Conservation (phyloP, 116 monocot genomes). For the Phalaenopsis hybrid region DNA sequence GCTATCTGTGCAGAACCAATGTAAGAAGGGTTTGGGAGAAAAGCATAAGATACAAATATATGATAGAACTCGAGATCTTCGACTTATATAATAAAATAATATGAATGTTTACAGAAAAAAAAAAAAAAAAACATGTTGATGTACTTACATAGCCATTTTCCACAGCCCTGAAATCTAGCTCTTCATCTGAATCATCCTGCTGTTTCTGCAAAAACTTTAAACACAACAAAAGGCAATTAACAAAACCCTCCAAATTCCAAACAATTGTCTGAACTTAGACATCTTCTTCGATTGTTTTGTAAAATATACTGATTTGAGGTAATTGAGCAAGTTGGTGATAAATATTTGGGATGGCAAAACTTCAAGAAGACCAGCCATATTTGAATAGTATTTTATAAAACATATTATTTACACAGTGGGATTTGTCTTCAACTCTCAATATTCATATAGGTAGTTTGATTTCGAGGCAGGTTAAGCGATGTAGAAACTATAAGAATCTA, state of each 20-base stretch:
- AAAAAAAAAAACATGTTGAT: background rate
- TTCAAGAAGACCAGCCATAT: too few relatives aligned
- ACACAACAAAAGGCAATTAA: constrained; percentile 11
- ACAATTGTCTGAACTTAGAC: background rate
- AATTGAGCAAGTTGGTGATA: too few relatives aligned
- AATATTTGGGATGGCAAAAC: too few relatives aligned
- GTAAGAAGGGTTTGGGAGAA: background rate
- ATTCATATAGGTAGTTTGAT: too few relatives aligned
- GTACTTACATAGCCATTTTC: constrained; percentile 38
- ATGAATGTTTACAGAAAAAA: too few relatives aligned
- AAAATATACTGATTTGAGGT: background rate
- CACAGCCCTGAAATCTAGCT: constrained; percentile 31
- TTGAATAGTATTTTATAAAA: too few relatives aligned
- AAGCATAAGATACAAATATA: background rate
- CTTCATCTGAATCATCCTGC: constrained; percentile 18
- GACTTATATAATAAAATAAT: background rate
- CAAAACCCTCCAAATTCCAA: background rate
- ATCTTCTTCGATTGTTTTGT: background rate
- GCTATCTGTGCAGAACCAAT: constrained; percentile 20
- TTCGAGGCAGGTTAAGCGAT: too few relatives aligned
- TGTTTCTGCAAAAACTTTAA: constrained; percentile 31
- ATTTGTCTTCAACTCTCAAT: too few relatives aligned
- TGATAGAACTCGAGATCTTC: background rate
- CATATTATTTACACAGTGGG: too few relatives aligned
- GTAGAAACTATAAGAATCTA: too few relatives aligned